Percentiles rank a stretch among this genome's conserved stretches.
Conservation (phyloP, 2,329 filamentous ascomycete species). For the Nemania diffusa region DNA sequence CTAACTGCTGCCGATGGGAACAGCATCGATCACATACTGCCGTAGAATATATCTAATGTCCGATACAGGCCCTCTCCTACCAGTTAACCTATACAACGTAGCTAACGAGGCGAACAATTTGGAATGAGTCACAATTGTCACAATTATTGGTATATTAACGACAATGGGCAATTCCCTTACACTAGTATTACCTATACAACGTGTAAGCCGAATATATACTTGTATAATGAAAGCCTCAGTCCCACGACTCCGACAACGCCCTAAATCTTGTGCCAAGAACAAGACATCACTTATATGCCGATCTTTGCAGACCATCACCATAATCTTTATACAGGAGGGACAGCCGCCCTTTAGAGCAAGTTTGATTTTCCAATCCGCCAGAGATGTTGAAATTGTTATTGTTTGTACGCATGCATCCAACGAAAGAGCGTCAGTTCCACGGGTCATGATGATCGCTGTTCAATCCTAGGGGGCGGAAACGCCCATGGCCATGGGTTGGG, state of each 20-base stretch:
- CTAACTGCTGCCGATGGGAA: too few relatives aligned
- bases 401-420: slow-evolving; percentile 1
- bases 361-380: slow-evolving; percentile 20
- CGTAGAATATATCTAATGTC: too few relatives aligned
- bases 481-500: slow-evolving; percentile 28
- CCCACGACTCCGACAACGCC: slow-evolving; percentile 29
- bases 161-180: neutral
- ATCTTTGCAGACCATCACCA: slow-evolving; percentile 36
- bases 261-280: slow-evolving; percentile 11
- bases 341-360: slow-evolving; percentile 3
- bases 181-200: slow-evolving; percentile 29
- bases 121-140: neutral
- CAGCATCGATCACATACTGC: too few relatives aligned
- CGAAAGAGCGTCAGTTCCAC: neutral
- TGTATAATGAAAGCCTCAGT: slow-evolving; percentile 10
- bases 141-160: too few relatives aligned
- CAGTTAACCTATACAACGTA: too few relatives aligned
- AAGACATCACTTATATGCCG: slow-evolving; percentile 33
- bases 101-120: too few relatives aligned
- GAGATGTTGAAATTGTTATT: slow-evolving; percentile 4
- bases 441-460: neutral
- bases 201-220: slow-evolving; percentile 28
- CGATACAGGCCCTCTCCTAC: too few relatives aligned
- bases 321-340: slow-evolving; percentile 34
- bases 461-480: slow-evolving; percentile 12